Conservation (phyloP, 208 protist species). For the Strigomonas culicis region DNA sequence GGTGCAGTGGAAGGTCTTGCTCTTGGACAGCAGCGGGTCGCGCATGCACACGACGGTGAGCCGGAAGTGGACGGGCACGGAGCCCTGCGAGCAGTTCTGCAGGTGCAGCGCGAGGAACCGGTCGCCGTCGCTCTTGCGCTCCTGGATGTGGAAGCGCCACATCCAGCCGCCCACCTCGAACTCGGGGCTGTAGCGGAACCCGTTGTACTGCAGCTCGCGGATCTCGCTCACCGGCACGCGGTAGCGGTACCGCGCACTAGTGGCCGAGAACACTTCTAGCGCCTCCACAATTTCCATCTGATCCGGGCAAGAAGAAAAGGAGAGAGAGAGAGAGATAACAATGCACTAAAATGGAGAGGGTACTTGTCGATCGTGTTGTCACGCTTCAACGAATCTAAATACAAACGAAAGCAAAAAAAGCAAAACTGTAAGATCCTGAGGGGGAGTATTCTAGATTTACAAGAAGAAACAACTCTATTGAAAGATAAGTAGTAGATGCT, state of each 20-base stretch:
- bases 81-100: constrained; percentile 61
- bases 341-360: neutral
- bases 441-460: neutral
- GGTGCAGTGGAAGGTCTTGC: constrained; percentile 81
- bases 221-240: constrained; percentile 67
- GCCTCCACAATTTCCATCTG: constrained; percentile 60
- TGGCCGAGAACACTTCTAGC: constrained; percentile 59
- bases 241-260: constrained; percentile 72
- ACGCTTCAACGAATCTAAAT: neutral
- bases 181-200: constrained; percentile 71
- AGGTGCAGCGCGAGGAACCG: constrained; percentile 76
- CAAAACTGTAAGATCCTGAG: neutral
- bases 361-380: neutral
- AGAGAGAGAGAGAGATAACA: neutral
- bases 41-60: constrained; percentile 55
- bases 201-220: constrained; percentile 52
- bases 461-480: neutral
- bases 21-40: constrained; percentile 59
- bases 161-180: constrained; percentile 70
- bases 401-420: neutral
- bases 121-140: constrained; percentile 40
- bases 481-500: neutral
- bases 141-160: constrained; percentile 86
- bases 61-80: constrained; percentile 67
- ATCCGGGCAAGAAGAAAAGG: neutral